phyloP scores from a whole-genome alignment of 805 yeast genomes.

The Sugiyamaella valdiviana region DNA sequence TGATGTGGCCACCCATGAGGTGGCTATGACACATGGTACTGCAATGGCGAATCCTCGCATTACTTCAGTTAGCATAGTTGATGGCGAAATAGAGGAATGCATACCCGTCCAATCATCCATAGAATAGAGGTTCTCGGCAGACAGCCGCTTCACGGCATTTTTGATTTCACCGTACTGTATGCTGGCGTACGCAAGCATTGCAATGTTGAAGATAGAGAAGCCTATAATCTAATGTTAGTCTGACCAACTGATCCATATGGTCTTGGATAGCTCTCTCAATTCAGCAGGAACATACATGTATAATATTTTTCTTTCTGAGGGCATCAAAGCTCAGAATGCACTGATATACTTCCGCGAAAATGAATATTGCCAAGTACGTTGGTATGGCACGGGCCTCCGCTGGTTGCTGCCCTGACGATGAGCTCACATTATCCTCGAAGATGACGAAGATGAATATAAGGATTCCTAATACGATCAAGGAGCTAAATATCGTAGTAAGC shows the following conservation, averaged over 20 bases:
- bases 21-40: slow-evolving; percentile 37
- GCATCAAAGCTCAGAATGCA: slow-evolving; percentile 37
- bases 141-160: slow-evolving; percentile 22
- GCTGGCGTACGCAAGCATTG: slow-evolving; percentile 43
- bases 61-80: slow-evolving; percentile 2
- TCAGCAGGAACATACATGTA: slow-evolving; percentile 21
- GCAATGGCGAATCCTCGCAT: slow-evolving; percentile 38
- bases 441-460: slow-evolving; percentile 29
- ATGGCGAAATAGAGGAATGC: slow-evolving; percentile 15
- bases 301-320: slow-evolving; percentile 36
- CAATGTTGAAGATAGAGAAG: slow-evolving; percentile 37
- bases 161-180: slow-evolving; percentile 41
- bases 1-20: slow-evolving; percentile 32
- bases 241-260: slow-evolving; percentile 30
- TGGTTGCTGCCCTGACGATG: slow-evolving; percentile 11
- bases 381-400: slow-evolving; percentile 29
- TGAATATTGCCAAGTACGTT: slow-evolving; percentile 43
- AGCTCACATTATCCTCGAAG: slow-evolving; percentile 23
- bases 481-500: slow-evolving; percentile 6
- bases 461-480: slow-evolving; percentile 25
- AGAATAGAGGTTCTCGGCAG: slow-evolving; percentile 13
- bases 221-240: slow-evolving; percentile 25
- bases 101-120: slow-evolving; percentile 15
- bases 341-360: slow-evolving; percentile 42
- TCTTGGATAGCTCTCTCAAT: no score